Base-by-base conservation (phyloP, 805 yeast species). In the Suhomyces canberraensis region DNA sequence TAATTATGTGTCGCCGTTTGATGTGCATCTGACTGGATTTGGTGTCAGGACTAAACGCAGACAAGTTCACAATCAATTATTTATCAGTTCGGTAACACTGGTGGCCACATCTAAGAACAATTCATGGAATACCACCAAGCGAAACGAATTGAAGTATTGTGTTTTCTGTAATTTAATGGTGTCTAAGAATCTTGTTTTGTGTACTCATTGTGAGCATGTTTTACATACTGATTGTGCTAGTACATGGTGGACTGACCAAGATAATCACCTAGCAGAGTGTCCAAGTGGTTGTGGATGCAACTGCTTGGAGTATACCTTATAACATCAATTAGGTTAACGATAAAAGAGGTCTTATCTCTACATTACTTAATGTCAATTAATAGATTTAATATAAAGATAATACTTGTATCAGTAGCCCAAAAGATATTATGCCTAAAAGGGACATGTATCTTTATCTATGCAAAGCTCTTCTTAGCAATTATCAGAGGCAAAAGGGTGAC, bases 221-320 rank as follows among this genome's bases (percentile, higher is more conserved):
- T 51, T 84, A 46, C 98, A 90, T 54, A 74, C 86, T 3, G 66
- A 67, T 16, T 90, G 98, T 64, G 93, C 95, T 0, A 60, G 71
- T 14, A 72, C 72, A 34, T 90, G 98, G 96, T 88, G 95, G 87
- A 59, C 60, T 6, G 48, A 55, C 1, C 63, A 51, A 17, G 18
- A 24, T 6, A 54, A 56, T 7, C 52, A 48, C 11, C 46, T 35
- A 4, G 31, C 28, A 11, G 84, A 82, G 48, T 87, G 96, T 58
- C 81, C 95, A 0, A 74, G 84, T 31, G 96, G 95, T 0, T 88
- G 96, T 66, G 95, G 95, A 0, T 88, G 96, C 50, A 44, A 52
- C 4, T 87, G 96, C 60, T 54, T 77, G 8, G 66, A 62, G 16
- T 28, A 31, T 24, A 27, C 32, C n/a, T n/a, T n/a, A n/a, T n/a